Evolutionary conservation across 108 stramenopile genomes (phyloP).

Genomic region (Nitzschia palea): DNA sequence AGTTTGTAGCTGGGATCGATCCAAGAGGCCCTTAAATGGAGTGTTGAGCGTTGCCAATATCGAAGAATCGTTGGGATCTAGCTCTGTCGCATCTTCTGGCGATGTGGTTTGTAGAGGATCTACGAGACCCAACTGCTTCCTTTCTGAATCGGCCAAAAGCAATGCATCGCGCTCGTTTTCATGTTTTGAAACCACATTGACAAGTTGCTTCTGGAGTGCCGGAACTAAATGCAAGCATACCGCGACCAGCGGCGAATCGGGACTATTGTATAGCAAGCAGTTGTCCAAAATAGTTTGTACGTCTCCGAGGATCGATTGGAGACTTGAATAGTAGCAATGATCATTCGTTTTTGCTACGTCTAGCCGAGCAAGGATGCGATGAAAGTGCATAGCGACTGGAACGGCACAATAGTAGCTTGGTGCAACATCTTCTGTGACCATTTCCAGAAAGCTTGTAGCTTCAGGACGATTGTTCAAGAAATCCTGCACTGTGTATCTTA

Average conservation of each 20-base stretch:
- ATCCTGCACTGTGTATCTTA: constrained; percentile 6
- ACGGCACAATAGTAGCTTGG: constrained; percentile 57
- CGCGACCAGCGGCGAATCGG: constrained; percentile 37
- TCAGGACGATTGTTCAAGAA: constrained; percentile 3
- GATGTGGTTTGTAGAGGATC: too few relatives aligned
- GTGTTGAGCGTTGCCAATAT: background rate
- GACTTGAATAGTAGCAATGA: constrained; percentile 44
- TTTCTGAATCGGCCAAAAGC: constrained; percentile 2
- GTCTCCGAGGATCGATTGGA: constrained; percentile 46
- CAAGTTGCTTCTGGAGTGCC: constrained; percentile 6
- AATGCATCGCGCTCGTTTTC: constrained; percentile 4
- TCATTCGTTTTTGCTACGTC: background rate
- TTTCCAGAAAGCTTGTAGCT: background rate
- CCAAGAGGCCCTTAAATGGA: constrained; percentile 24
- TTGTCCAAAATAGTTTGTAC: constrained; percentile 43
- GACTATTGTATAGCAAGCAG: constrained; percentile 60
- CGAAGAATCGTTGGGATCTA: too few relatives aligned
- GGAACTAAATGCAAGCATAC: constrained; percentile 15
- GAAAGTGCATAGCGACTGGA: constrained; percentile 47
- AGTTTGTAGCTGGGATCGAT: constrained; percentile 30
- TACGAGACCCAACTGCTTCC: background rate
- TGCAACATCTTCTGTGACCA: constrained; percentile 41
- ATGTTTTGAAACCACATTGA: constrained; percentile 8
- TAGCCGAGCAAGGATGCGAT: constrained; percentile 41
- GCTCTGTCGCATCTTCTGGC: too few relatives aligned